These are phyloP conservation scores for Rutstroemia sp. DNA, from an alignment of 2,329 filamentous ascomycete species.

Conservation along the genomic window DNA sequence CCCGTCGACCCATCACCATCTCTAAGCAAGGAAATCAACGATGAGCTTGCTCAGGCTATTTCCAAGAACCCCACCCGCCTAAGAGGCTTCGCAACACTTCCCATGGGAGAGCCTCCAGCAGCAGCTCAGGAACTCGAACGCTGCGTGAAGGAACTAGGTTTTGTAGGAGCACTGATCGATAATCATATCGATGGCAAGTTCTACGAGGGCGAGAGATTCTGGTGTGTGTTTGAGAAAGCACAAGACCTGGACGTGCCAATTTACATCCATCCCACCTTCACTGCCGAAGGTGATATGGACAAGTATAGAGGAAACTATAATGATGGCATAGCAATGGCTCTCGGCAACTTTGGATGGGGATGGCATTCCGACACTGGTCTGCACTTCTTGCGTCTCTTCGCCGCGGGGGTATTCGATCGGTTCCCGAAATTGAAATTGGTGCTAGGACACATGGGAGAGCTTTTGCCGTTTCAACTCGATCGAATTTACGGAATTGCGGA, in stretches of 20 bases:
- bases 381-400: constrained; percentile 42
- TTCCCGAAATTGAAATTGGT: constrained; percentile 47
- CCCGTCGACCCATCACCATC: constrained; percentile 11
- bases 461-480: constrained; percentile 48
- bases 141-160: constrained; percentile 36
- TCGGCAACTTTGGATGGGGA: constrained; percentile 39
- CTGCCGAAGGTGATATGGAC: constrained; percentile 25
- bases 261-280: constrained; percentile 36
- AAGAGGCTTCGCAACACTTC: constrained; percentile 36
- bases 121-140: constrained; percentile 32
- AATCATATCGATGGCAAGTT: constrained; percentile 34
- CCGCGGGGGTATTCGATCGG: constrained; percentile 46
- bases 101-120: constrained; percentile 31
- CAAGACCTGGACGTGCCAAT: constrained; percentile 36
- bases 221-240: constrained; percentile 29
- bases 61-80: constrained; percentile 31
- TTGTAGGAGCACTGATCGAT: constrained; percentile 42
- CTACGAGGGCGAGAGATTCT: constrained; percentile 38
- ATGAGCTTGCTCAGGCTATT: constrained; percentile 29
- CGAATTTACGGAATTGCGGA: constrained; percentile 32
- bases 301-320: constrained; percentile 29
- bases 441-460: constrained; percentile 44
- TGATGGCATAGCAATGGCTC: constrained; percentile 22
- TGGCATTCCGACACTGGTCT: constrained; percentile 45
- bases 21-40: constrained; percentile 25